Evolutionary conservation across 2,329 filamentous ascomycete genomes (phyloP).

Genomic region (Hypoxylon sp.): DNA sequence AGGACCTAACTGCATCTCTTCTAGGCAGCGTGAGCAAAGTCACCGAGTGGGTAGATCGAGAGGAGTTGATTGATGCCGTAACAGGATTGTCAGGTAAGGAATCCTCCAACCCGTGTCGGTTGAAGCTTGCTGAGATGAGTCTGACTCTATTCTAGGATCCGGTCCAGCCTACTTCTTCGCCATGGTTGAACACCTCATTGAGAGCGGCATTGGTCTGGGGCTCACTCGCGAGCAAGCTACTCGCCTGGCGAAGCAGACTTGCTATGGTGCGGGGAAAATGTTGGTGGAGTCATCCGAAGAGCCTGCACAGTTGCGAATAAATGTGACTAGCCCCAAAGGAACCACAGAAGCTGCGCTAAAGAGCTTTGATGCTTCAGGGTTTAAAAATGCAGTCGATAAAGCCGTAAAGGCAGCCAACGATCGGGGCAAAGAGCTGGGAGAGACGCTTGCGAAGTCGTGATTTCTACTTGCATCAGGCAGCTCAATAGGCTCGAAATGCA

Average conservation of each 20-base stretch:
- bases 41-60: constrained; percentile 59
- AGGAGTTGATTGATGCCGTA: constrained; percentile 60
- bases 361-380: constrained; percentile 56
- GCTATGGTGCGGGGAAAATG: constrained; percentile 61
- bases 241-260: constrained; percentile 59
- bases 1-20: constrained; percentile 52
- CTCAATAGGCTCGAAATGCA: no score
- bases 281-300: constrained; percentile 56
- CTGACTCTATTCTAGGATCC: constrained; percentile 50
- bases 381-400: constrained; percentile 55
- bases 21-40: constrained; percentile 57
- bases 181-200: constrained; percentile 60
- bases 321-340: constrained; percentile 62
- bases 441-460: constrained; percentile 43
- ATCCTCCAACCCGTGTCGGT: background rate
- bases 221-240: constrained; percentile 59
- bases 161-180: constrained; percentile 64
- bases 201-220: constrained; percentile 54
- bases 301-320: constrained; percentile 57
- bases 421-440: constrained; percentile 56
- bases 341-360: constrained; percentile 60
- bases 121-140: constrained; percentile 10
- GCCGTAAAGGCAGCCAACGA: constrained; percentile 56
- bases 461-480: no score
- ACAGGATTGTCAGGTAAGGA: constrained; percentile 58